Base-by-base conservation (phyloP, 495 filamentous ascomycete genomes). In the Hypoxylon crocopeplum region DNA sequence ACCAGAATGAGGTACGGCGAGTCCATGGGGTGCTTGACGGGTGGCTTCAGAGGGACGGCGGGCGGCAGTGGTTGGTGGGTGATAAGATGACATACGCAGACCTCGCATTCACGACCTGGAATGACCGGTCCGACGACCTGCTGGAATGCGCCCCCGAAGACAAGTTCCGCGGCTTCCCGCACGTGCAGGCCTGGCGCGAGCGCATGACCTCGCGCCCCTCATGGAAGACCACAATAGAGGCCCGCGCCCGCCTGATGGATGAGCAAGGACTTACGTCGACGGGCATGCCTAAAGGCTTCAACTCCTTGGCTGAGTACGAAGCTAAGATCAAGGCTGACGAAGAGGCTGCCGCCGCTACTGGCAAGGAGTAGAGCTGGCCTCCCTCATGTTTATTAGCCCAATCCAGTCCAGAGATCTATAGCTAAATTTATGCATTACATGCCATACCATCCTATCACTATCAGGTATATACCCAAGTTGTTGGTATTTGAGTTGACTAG, bases 21-120 rank as follows among this genome's bases (percentile, higher is more conserved):
- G 71, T 80, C 5, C 56, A 69, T 2, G 68, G 72, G 1, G 77
- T 80, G 2, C 59, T 82, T 24, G 72, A 81, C 1, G 11, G 32
- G 10, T 27, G 34, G 27, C 56, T 70, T 1, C 21, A 59, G 5
- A 5, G 25, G 25, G 25, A 29, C 25, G 25, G 25, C 25, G 59
- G 56, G 1, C 45, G 39, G 36, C n/a, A 47, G 19, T 68, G 47
- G 49, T 44, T 65, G 1, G 65, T 69, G 1, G 59, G 59, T 33
- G 67, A 62, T 15, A 64, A 64, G 38, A 39, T 56, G 22, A 66
- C 72, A 10, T 74, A 62, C 48, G 74, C 67, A 0, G 74, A 77
- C 50, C 12, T 75, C 20, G 65, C 67, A 0, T 75, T 68, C 19
- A 33, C 68, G 1, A 52, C 67, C 0, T 75, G 68, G 68, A 70